phyloP scores from a whole-genome alignment of 1,284 basidiomycete species.

The Malassezia dermatis region DNA sequence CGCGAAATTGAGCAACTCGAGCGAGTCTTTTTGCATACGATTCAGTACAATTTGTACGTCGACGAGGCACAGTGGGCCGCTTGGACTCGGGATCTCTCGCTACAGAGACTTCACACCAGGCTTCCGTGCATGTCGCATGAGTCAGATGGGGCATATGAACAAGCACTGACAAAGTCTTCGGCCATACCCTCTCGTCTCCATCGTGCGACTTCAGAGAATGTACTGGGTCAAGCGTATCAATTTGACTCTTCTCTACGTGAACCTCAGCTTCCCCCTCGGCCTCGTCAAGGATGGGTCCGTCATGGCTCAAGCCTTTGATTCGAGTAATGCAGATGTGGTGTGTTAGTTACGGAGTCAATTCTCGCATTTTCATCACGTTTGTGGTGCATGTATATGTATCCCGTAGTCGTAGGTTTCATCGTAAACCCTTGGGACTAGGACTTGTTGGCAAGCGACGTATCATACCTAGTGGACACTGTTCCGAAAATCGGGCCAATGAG shows the following conservation, averaged over 20 bases:
- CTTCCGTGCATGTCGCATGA: background rate
- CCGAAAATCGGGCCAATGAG: background rate
- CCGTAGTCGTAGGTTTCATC: background rate
- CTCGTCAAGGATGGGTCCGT: background rate
- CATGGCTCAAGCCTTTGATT: constrained; percentile 2
- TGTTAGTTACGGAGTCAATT: background rate
- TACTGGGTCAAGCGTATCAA: constrained; percentile 13
- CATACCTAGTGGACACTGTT: background rate
- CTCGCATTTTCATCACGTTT: background rate
- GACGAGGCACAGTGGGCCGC: constrained; percentile 29
- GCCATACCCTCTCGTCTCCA: constrained; percentile 2
- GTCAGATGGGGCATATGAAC: background rate
- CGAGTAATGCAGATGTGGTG: background rate
- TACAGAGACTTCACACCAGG: background rate
- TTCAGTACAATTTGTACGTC: constrained; percentile 50
- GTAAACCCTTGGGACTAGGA: background rate
- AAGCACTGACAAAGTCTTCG: background rate
- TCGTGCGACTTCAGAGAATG: constrained; percentile 15
- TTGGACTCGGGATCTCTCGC: constrained; percentile 32
- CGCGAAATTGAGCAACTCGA: constrained; percentile 50
- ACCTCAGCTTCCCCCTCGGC: background rate
- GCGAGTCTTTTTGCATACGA: constrained; percentile 48
- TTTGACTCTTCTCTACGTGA: constrained; percentile 8
- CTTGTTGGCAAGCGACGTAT: background rate
- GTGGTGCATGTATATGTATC: background rate